Evolutionary conservation across 805 yeast genomes (phyloP), one percentile per base, ranked within the genome.

Genomic region (Pichia exigua): DNA sequence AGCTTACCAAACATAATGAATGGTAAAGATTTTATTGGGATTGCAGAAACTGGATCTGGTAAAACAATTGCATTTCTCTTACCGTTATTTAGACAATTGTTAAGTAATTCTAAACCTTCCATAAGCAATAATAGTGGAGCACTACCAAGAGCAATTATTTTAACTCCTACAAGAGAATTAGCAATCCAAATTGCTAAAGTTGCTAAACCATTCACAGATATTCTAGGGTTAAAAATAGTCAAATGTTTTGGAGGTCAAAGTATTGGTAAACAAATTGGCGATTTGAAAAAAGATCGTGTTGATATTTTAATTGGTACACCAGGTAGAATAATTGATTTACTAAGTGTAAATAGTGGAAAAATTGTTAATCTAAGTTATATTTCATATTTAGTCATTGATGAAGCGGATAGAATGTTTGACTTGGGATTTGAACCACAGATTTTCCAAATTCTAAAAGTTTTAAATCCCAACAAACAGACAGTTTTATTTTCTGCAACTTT

Each of bases 381-480:
- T 7, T 83, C 96, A 0, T 89, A 83, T 65, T 74, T 89, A n/a
- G 95, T 91, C 0, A 70, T 94, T 53, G 99, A 94, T 65, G 99
- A 94, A 64, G 97, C 98, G 1, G 99, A 94, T 67, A 71, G 99
- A 56, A 83, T 94, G 86, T 92, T 92, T 70, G 99, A 94, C 65
- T 73, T 94, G 77, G 99, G 99, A 1, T 94, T 94, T 68, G 98
- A 89, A 60, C 98, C 99, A 0, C 99, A 94, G 63, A 89, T 94
- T 4, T 81, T 78, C 58, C 87, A 88, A 60, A 84, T 94, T 22
- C 73, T 90, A 63, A 42, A 48, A 20, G 40, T 21, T 8, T 75
- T 88, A 2, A 73, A 97, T 46, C 94, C 94, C 0, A 97, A 91
- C 63, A 73, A 85, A 46, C 98, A 92, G 62, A 86, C 94, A 18